A percentile compares a stretch with the other conserved stretches of the same genome.
Evolutionary conservation across 768 basidiomycete species (phyloP).

Genomic region (Suillus subalutaceus): DNA sequence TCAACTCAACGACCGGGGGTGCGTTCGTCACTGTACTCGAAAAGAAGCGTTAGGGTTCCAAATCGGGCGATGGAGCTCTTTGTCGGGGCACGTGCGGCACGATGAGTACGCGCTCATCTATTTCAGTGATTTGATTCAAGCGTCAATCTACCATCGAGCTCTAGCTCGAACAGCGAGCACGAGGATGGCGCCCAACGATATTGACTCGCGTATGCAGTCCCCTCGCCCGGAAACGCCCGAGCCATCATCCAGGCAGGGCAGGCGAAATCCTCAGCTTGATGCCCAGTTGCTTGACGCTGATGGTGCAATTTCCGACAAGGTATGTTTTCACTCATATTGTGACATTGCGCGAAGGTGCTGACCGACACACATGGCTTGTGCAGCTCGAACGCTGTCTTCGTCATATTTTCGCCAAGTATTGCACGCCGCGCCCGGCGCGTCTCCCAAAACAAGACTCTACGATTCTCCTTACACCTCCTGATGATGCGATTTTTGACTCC

Average conservation of each 20-base stretch:
- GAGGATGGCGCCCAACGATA: constrained; percentile 8
- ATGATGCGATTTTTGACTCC: constrained; percentile 58
- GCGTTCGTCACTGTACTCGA: constrained; percentile 13
- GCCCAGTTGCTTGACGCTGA: constrained; percentile 71
- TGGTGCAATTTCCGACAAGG: constrained; percentile 68
- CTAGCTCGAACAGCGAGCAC: constrained; percentile 8
- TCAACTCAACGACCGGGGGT: background rate
- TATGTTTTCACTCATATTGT: constrained; percentile 25
- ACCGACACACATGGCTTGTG: background rate
- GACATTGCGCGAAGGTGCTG: background rate
- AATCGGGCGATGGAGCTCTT: background rate
- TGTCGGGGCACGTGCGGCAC: constrained; percentile 19
- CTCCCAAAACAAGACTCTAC: constrained; percentile 24
- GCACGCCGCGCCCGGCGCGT: constrained; percentile 44
- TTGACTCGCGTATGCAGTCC: constrained; percentile 39
- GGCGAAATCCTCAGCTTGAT: constrained; percentile 51
- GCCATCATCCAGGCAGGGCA: constrained; percentile 60
- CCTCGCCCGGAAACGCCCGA: constrained; percentile 65
- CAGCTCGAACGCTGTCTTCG: constrained; percentile 72
- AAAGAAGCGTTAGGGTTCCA: constrained; percentile 14
- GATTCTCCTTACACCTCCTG: constrained; percentile 47
- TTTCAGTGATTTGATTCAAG: constrained; percentile 19
- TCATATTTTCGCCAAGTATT: constrained; percentile 82
- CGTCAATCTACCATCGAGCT: constrained; percentile 1
- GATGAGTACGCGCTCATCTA: constrained; percentile 25